Evolutionary conservation across 1,139 yeast species (phyloP).

Genomic region (Yamadazyma aaseri): DNA sequence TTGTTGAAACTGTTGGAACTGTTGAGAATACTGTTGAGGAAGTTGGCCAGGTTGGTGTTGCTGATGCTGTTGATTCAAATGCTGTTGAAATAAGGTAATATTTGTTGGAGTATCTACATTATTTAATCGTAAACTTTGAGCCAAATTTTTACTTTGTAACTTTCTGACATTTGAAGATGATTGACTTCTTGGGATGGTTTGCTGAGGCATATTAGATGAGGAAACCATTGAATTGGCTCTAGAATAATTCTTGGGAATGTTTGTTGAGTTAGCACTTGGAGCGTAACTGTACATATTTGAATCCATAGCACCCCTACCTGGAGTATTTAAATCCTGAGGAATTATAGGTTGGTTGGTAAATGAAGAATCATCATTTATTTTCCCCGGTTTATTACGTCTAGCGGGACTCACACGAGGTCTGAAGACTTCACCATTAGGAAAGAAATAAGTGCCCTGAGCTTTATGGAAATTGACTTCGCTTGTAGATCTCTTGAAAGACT

Average conservation of each 20-base stretch:
- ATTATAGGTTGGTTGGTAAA: constrained; percentile 5
- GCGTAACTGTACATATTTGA: constrained; percentile 4
- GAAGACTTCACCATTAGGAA: constrained; percentile 58
- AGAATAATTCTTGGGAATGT: constrained; percentile 6
- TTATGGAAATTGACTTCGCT: constrained; percentile 15
- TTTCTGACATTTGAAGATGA: constrained; percentile 24
- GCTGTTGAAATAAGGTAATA: constrained; percentile 19
- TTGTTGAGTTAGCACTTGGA: neutral
- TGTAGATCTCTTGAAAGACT: constrained; percentile 21
- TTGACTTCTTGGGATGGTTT: constrained; percentile 16
- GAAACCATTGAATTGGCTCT: constrained; percentile 13
- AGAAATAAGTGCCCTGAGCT: constrained; percentile 36
- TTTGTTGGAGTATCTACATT: constrained; percentile 34
- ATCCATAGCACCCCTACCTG: neutral
- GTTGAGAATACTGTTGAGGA: constrained; percentile 17
- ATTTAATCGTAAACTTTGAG: constrained; percentile 27
- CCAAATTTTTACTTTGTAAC: constrained; percentile 22
- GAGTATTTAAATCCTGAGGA: neutral
- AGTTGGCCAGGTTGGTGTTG: constrained; percentile 17
- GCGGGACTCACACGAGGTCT: constrained; percentile 44
- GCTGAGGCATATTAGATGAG: constrained; percentile 9
- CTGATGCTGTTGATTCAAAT: constrained; percentile 17
- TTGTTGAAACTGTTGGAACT: constrained; percentile 17
- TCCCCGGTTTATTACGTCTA: constrained; percentile 36
- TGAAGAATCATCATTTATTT: no score